A percentile compares a stretch with the other conserved stretches of the same genome.
These are phyloP conservation scores for Exophiala spinifera DNA, from an alignment of 2,329 filamentous ascomycete species.

Conservation along the genomic window DNA sequence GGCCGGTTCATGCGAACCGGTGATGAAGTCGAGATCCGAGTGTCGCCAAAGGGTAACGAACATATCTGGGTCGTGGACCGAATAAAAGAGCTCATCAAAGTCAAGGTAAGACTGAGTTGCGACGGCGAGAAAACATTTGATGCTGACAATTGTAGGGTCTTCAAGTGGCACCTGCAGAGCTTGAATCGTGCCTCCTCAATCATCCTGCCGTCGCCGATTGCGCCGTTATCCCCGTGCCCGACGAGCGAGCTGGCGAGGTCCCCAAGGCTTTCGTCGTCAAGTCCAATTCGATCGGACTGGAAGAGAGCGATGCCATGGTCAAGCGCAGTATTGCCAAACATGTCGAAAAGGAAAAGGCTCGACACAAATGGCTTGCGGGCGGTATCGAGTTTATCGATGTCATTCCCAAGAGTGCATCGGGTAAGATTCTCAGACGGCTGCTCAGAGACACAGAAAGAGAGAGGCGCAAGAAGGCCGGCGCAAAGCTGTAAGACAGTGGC, in stretches of 20 bases:
- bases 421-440: slow-evolving; percentile 61
- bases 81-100: slow-evolving; percentile 74
- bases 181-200: slow-evolving; percentile 64
- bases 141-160: no score
- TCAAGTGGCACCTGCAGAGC: neutral
- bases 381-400: slow-evolving; percentile 57
- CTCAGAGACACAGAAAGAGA: slow-evolving; percentile 73
- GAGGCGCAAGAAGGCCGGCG: slow-evolving; percentile 59
- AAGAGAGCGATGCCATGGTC: slow-evolving; percentile 51
- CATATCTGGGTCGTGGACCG: slow-evolving; percentile 71
- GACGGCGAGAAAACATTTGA: no score
- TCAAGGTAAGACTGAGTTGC: slow-evolving; percentile 54
- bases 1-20: slow-evolving; percentile 75
- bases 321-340: slow-evolving; percentile 54
- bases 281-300: slow-evolving; percentile 49
- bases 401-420: slow-evolving; percentile 61
- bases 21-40: slow-evolving; percentile 72
- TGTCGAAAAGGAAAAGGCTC: slow-evolving; percentile 60
- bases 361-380: slow-evolving; percentile 61
- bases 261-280: slow-evolving; percentile 65
- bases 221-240: slow-evolving; percentile 71
- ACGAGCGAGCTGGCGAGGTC: slow-evolving; percentile 59
- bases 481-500: slow-evolving; percentile 60
- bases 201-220: slow-evolving; percentile 74
- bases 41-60: slow-evolving; percentile 65